Evolutionary conservation across 768 basidiomycete genomes (phyloP).

Genomic region (Amyloporia xantha): DNA sequence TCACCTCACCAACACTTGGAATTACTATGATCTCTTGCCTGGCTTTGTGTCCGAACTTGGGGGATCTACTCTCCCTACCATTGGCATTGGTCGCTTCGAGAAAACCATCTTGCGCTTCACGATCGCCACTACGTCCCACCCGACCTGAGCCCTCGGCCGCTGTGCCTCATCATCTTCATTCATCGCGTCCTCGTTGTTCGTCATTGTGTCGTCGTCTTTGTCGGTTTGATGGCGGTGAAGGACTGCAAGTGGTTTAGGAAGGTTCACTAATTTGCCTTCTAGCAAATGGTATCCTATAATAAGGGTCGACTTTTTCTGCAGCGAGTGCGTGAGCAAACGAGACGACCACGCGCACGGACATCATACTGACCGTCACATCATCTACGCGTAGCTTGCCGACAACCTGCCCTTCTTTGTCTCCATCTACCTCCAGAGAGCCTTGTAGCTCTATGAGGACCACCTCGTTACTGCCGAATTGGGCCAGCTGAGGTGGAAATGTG

Average conservation of each 20-base stretch:
- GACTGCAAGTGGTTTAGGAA: slow-evolving; percentile 80
- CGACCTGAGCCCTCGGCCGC: slow-evolving; percentile 11
- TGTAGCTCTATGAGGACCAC: slow-evolving; percentile 84
- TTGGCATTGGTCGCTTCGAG: slow-evolving; percentile 76
- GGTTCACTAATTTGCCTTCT: slow-evolving; percentile 73
- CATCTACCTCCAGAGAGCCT: slow-evolving; percentile 71
- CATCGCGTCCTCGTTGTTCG: slow-evolving; percentile 7
- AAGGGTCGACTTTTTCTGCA: slow-evolving; percentile 71
- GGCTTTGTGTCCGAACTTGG: too few species aligned
- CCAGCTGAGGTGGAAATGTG: slow-evolving; percentile 58
- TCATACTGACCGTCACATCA: slow-evolving; percentile 42
- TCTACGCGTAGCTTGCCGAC: slow-evolving; percentile 74
- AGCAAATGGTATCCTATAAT: slow-evolving; percentile 85
- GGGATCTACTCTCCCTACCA: slow-evolving; percentile 27
- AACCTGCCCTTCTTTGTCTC: slow-evolving; percentile 59
- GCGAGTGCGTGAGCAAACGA: not conserved
- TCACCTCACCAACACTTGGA: too few species aligned
- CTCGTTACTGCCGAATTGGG: slow-evolving; percentile 71
- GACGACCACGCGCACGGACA: not conserved
- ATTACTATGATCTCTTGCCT: too few species aligned
- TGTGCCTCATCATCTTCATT: slow-evolving; percentile 19
- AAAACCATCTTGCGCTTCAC: slow-evolving; percentile 82
- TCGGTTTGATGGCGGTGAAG: slow-evolving; percentile 36
- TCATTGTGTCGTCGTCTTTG: not conserved
- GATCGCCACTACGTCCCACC: slow-evolving; percentile 62